phyloP scores from a whole-genome alignment of 208 protist genomes.

The Spongospora subterranea region DNA sequence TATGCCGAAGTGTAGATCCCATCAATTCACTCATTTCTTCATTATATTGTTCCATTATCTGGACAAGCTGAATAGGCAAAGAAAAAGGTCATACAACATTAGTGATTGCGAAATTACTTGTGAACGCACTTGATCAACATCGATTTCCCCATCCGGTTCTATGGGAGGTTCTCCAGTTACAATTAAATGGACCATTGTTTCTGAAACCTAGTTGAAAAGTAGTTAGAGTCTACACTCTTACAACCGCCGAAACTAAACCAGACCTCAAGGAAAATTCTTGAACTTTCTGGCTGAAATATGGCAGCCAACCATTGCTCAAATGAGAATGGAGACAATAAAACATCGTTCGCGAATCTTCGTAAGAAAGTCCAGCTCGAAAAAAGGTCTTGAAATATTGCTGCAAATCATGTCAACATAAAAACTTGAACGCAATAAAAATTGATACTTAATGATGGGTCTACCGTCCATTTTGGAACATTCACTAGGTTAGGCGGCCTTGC shows the following conservation, averaged over 20 bases:
- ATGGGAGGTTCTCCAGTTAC: background rate
- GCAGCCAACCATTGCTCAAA: background rate
- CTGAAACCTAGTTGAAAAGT: background rate
- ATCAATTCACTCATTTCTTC: constrained; percentile 19
- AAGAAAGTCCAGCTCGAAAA: constrained; percentile 2
- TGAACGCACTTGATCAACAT: background rate
- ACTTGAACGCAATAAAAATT: background rate
- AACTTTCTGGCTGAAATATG: background rate
- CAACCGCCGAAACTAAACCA: background rate
- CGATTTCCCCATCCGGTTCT: background rate
- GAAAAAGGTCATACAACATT: background rate
- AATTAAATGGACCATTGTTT: background rate
- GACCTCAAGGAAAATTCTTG: constrained; percentile 15
- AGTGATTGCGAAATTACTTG: background rate
- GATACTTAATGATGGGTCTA: background rate
- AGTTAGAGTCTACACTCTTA: background rate
- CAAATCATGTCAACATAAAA: background rate
- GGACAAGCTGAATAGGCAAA: background rate
- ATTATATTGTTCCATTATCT: background rate
- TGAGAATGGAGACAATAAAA: background rate
- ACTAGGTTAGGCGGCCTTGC: background rate
- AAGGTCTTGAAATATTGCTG: background rate
- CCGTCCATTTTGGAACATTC: background rate
- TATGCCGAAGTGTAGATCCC: background rate
- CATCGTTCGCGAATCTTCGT: background rate